Evolutionary conservation across 2,329 filamentous ascomycete species (phyloP).

Genomic region (Alternaria gaisen): DNA sequence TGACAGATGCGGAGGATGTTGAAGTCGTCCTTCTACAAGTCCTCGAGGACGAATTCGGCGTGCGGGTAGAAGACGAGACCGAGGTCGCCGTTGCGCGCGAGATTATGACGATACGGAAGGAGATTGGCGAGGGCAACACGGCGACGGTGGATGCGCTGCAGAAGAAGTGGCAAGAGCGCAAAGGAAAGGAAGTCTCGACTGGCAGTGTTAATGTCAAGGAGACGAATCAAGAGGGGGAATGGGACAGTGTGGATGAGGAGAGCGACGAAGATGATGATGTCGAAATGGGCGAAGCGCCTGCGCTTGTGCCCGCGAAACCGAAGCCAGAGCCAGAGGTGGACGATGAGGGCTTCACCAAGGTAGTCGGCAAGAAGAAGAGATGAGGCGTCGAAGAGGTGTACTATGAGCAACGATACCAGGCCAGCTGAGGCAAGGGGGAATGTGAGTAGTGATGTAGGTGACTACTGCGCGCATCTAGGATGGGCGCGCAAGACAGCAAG

Average conservation of each 20-base stretch:
- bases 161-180: conserved; percentile 68
- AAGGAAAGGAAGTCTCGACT: conserved; percentile 64
- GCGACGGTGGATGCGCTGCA: conserved; percentile 71
- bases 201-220: conserved; percentile 61
- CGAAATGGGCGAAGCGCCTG: conserved; percentile 50
- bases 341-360: conserved; percentile 55
- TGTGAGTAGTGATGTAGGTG: not conserved
- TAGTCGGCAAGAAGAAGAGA: conserved; percentile 52
- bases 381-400: conserved; percentile 21
- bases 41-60: conserved; percentile 95
- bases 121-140: conserved; percentile 72
- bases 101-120: conserved; percentile 73
- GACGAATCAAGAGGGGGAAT: conserved; percentile 60
- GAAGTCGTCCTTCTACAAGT: conserved; percentile 87
- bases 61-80: conserved; percentile 89
- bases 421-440: not conserved
- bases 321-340: conserved; percentile 52
- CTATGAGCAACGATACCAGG: not conserved
- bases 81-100: conserved; percentile 75
- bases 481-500: not conserved
- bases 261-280: conserved; percentile 54
- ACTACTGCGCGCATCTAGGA: not conserved
- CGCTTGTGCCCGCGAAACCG: conserved; percentile 45
- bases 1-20: conserved; percentile 78
- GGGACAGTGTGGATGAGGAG: conserved; percentile 61